Evolutionary conservation across 192 early-diverging fungal species (phyloP), one percentile per base, ranked within the genome.

Genomic region (Mycoemilia scoparia): DNA sequence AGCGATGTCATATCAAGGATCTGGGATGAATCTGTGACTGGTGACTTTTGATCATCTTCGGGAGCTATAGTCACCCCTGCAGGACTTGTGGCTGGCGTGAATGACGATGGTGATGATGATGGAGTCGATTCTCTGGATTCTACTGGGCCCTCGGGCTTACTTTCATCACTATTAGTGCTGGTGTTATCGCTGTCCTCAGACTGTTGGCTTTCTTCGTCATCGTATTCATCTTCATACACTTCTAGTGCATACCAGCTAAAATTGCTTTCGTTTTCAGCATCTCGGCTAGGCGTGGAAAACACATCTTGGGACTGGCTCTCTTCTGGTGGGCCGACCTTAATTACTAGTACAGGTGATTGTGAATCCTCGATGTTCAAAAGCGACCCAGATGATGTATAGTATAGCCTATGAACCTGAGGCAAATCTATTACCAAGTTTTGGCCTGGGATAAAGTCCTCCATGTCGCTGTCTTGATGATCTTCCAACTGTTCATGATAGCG

Each of bases 281-380:
- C 35, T 14, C 41, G 41, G 3, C 20, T 24, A 47, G n/a, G 21
- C 49, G 48, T 1, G 61, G 15, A 17, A n/a, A 17, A n/a, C 7
- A 10, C 3, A 34, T 45, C 15, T 40, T 13, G 19, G 44, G 13
- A 11, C 43, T 29, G 9, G 30, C 39, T 27, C 4, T 11, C 28
- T 1, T 30, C 29, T n/a, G 34, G 30, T 3, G 18, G 32, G 3
- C 38, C 41, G 7, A 82, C 36, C 38, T 79, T 78, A 10, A 86
- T 13, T 2, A 86, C 77, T 16, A 86, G 50, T 5, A 80, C 79
- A 0, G 82, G 75, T 2, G 61, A 44, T 15, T 41, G 66, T 1
- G 70, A 60, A 14, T 82, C 79, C 30, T 83, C 78, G 36, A 83
- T 82, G 38, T 82, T 78, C 2, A 86, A 48, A 29, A 86, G 47